Evolutionary conservation across 768 basidiomycete species (phyloP).

Genomic region (Daedalea quercina): DNA sequence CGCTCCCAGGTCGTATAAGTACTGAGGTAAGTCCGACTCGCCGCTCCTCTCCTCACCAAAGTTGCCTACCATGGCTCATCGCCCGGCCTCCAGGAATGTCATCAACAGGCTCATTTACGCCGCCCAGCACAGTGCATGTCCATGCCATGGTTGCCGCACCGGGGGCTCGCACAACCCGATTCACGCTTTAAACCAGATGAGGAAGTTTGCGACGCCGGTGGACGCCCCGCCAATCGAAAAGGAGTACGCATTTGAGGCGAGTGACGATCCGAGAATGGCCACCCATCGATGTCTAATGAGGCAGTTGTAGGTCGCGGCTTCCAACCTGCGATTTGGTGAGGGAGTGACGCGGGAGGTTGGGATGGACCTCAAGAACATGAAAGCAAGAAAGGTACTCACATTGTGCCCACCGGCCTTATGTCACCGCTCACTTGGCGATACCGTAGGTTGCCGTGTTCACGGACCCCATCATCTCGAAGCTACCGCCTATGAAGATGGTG

Average conservation of each 20-base stretch:
- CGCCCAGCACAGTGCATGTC: conserved; percentile 67
- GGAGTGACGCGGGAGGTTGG: conserved; percentile 88
- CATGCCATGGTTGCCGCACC: conserved; percentile 66
- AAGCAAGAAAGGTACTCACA: conserved; percentile 63
- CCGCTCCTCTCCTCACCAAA: not conserved
- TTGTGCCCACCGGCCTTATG: not conserved
- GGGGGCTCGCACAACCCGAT: conserved; percentile 33
- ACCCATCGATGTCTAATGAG: not conserved
- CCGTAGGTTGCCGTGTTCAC: conserved; percentile 88
- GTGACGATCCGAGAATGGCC: conserved; percentile 2
- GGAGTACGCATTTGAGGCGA: conserved; percentile 89
- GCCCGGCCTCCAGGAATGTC: conserved; percentile 44
- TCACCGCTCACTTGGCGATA: conserved; percentile 1
- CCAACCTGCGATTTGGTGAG: conserved; percentile 84
- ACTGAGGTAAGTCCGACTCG: not conserved
- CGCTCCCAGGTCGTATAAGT: not conserved
- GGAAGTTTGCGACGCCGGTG: conserved; percentile 75
- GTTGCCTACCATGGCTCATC: conserved; percentile 16
- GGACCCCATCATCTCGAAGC: conserved; percentile 75
- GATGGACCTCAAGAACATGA: conserved; percentile 93
- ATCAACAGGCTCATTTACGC: conserved; percentile 74
- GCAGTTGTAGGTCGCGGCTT: conserved; percentile 62
- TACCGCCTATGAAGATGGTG: conserved; percentile 79
- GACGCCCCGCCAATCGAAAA: conserved; percentile 50
- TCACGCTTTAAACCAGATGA: conserved; percentile 51